Evolutionary conservation across 495 filamentous ascomycete genomes (phyloP), one percentile per base, ranked within the genome.

Genomic region (Aspergillus baeticus): DNA sequence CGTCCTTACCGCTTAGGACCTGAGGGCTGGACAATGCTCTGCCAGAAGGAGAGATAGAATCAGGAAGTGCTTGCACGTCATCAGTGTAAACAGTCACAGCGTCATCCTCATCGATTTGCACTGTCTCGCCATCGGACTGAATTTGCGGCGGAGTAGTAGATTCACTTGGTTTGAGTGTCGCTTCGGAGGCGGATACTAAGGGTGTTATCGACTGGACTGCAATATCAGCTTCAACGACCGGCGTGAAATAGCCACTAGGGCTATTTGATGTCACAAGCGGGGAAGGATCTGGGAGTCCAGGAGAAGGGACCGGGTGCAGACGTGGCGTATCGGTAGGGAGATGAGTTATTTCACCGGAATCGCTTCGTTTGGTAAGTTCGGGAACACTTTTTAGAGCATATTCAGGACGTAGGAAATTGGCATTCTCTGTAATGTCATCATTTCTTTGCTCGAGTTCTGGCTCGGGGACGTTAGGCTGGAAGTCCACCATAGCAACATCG

Each of bases 281-380:
- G 7, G 79, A 79, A 1, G 76, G 75, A 31, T 73, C 64, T 35
- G 78, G 74, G 35, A 80, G 71, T 4, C 65, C 69, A 18, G 77
- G 72, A 21, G 77, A 78, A 41, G 74, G 69, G 18, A 80, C 55
- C 15, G 77, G 78, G 22, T 71, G 65, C 14, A 81, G 65, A 10
- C 72, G 74, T 5, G 79, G 79, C 5, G 77, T 77, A 44, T 69
- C 66, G 35, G 63, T 76, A 5, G 72, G 72, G 31, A 66, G 54
- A 34, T 65, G 60, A 11, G 51, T 33, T 18, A 47, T 18, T 38
- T 54, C 43, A 5, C 31, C 36, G 1, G 33, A 18, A n/a, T 39
- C 34, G 44, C 59, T 50, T n/a, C 64, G 60, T 45, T 66, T 67
- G 17, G 36, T 36, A 14, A 35, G 20, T 17, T 55, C 51, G 10